Evolutionary conservation across 352 stramenopile genomes (phyloP), one percentile per base, ranked within the genome.

Genomic region (Globisporangium canariense): DNA sequence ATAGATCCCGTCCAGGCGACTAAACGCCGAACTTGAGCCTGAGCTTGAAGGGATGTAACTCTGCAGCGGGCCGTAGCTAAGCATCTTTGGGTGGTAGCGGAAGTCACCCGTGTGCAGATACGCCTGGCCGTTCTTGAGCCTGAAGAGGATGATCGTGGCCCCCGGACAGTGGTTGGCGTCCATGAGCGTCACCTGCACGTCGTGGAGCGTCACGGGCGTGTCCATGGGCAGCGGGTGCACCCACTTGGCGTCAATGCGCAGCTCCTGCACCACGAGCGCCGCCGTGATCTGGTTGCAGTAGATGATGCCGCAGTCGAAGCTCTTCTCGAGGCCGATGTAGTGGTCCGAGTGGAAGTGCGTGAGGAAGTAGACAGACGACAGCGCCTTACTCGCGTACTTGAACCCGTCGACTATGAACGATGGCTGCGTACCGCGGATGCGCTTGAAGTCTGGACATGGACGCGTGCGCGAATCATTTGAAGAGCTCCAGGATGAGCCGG

Each of bases 271-370:
- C 7, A 99, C 89, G 11, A 99, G 79, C 51, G 83, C 89, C 16
- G 90, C 91, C 22, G 96, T 99, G 30, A 95, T 75, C 38, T 95
- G 70, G 53, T 92, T 98, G 75, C 97, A 99, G 71, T 98, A 99
- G 62, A 99, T 98, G 25, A 93, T 90, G 5, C 96, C 97, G 30
- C 76, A 87, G 65, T 95, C 80, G 73, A 98, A 99, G 47, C 70
- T 68, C 81, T 89, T 91, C 3, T 74, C 78, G 28, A 99, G 89
- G 1, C 97, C 97, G 22, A 77, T 81, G 72, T 99, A 99, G 70
- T 99, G 97, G 75, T 99, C 97, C 11, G 86, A 96, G 76, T 99
- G 97, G 70, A 99, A 99, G 76, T 99, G 97, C 20, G 96, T 98
- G 45, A 99, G 81, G 64, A 99, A 99, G 62, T 99, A 99, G 52